Evolutionary conservation across 1,284 basidiomycete genomes (phyloP).

Genomic region (Schizophyllum commune): DNA sequence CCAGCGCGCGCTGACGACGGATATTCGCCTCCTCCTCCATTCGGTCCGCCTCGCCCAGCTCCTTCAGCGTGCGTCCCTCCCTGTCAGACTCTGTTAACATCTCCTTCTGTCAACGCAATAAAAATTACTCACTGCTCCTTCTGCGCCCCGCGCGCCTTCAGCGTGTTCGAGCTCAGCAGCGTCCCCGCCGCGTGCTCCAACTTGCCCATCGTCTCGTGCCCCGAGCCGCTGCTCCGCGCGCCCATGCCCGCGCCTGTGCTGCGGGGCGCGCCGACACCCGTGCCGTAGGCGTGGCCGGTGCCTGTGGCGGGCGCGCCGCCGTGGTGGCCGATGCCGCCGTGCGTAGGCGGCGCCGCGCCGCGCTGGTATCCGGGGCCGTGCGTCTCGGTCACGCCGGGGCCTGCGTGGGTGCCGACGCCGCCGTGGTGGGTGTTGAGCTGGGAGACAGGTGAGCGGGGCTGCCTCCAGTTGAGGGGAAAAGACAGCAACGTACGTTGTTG

Average conservation of each 20-base stretch:
- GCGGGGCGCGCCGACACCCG: not conserved
- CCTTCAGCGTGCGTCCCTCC: slow-evolving; percentile 40
- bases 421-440: not conserved
- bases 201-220: slow-evolving; percentile 30
- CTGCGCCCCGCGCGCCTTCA: slow-evolving; percentile 43
- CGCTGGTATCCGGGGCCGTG: not conserved
- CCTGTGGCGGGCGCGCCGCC: not conserved
- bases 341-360: not conserved
- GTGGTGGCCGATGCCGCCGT: too few species aligned
- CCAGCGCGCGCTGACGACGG: slow-evolving; percentile 45
- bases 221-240: not conserved
- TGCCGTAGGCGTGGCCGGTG: not conserved
- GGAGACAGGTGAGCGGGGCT: not conserved
- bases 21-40: slow-evolving; percentile 41
- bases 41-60: slow-evolving; percentile 46
- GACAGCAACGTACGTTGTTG: not conserved
- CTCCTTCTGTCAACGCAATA: not conserved
- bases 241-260: not conserved
- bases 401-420: not conserved
- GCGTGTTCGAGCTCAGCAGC: slow-evolving; percentile 36
- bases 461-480: not conserved
- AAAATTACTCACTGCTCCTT: slow-evolving; percentile 37
- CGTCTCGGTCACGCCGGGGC: not conserved
- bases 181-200: slow-evolving; percentile 41
- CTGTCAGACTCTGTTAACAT: slow-evolving; percentile 13